Base-by-base conservation (phyloP, 1,284 basidiomycete species). In the Ustilago shanxiensis region DNA sequence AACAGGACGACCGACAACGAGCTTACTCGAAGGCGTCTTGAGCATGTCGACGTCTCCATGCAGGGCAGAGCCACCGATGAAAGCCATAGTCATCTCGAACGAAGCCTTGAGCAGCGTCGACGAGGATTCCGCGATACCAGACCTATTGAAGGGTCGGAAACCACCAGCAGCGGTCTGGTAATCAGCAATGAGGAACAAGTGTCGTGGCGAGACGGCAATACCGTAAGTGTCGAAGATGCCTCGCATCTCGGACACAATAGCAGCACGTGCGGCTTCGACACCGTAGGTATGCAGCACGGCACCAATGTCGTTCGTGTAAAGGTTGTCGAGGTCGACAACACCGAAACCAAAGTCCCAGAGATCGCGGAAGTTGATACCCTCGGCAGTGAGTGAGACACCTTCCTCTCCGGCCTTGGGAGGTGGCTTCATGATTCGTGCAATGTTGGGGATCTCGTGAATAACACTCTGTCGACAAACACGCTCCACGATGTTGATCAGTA, bases 141-240 rank as follows among this genome's bases (percentile, higher is more conserved):
- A 94, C 59, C 97, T 92, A 87, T 98, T 99, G 89, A 99, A 99
- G 1, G 97, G 95, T 86, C 93, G 94, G 89, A 96, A 99, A 26
- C 93, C 95, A 51, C 97, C 97, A 57, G 95, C 94, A 84, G 95
- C 97, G 0, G 97, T 99, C 94, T 98, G 80, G 87, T 99, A 99
- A 87, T 99, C 97, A 35, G 97, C 97, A 85, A 99, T 98, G 71
- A 99, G 89, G 84, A 95, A 95, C 62, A 99, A 89, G 89, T 99
- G 97, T 63, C 97, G 91, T 80, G 91, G 91, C 87, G 98, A 92
- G 62, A 99, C 97, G 70, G 93, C 93, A 84, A 99, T 99, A 85
- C 93, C 96, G 88, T 99, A 99, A 3, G 93, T 95, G 56, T 80
- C 92, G 87, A 99, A 99, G 60, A 99, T 95, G 41, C 90, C 91